phyloP scores from a whole-genome alignment of 495 filamentous ascomycete species.

The Trichoderma virens region DNA sequence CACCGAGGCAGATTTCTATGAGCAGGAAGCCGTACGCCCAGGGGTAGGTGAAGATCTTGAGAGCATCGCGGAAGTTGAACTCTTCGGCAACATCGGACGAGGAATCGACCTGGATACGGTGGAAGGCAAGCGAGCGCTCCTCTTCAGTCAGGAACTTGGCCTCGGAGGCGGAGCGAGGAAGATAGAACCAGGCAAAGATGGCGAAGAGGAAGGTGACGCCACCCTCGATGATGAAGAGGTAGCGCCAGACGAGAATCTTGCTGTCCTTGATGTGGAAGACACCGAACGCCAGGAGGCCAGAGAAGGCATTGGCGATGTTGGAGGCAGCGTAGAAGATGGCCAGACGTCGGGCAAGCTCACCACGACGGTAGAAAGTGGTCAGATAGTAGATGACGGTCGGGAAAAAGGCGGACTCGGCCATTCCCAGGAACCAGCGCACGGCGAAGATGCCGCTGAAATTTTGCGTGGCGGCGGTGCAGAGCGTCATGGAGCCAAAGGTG shows the following conservation, averaged over 20 bases:
- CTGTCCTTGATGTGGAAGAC: constrained; percentile 61
- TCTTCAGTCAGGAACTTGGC: constrained; percentile 55
- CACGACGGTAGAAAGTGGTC: constrained; percentile 60
- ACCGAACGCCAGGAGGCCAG: constrained; percentile 65
- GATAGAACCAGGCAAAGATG: constrained; percentile 61
- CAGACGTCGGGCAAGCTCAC: constrained; percentile 67
- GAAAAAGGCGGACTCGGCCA: constrained; percentile 68
- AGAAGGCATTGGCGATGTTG: constrained; percentile 67
- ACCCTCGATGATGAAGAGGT: constrained; percentile 74
- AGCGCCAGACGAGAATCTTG: constrained; percentile 53
- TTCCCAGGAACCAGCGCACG: constrained; percentile 60
- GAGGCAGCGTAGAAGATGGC: constrained; percentile 74
- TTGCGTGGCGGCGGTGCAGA: constrained; percentile 41
- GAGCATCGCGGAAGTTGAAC: constrained; percentile 56
- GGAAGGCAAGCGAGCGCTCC: constrained; percentile 63
- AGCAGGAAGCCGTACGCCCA: constrained; percentile 55
- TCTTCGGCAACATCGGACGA: constrained; percentile 64
- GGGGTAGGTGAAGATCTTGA: constrained; percentile 56
- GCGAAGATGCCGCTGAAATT: constrained; percentile 63
- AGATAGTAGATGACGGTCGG: constrained; percentile 53
- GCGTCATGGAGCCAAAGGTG: constrained; percentile 52
- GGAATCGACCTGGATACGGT: constrained; percentile 67
- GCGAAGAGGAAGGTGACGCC: constrained; percentile 54
- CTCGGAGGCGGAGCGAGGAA: constrained; percentile 55
- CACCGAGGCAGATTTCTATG: constrained; percentile 69